Evolutionary conservation across 179 eudicot species (phyloP).

Genomic region (Camellia oleifera): DNA sequence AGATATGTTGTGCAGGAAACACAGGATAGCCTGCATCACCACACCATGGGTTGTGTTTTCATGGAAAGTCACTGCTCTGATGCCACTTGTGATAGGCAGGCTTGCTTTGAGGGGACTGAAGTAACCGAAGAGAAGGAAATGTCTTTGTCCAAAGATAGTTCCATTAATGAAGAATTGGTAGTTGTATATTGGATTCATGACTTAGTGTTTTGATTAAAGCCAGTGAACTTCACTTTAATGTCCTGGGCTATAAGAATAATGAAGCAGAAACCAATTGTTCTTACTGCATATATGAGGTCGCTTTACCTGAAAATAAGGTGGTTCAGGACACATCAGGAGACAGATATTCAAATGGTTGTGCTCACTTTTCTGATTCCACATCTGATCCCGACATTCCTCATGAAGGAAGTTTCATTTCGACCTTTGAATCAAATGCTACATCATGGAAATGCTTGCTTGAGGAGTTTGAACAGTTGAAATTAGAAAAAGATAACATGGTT

Average conservation of each 20-base stretch:
- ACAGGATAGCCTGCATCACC: conserved; percentile 18
- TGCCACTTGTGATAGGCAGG: conserved; percentile 21
- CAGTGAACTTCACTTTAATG: conserved; percentile 48
- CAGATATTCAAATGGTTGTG: conserved; percentile 49
- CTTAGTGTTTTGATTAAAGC: conserved; percentile 52
- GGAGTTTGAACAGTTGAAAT: conserved; percentile 68
- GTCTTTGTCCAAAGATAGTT: conserved; percentile 27
- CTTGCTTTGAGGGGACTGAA: conserved; percentile 32
- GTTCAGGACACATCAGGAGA: conserved; percentile 37
- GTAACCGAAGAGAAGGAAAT: conserved; percentile 37
- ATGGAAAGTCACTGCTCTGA: conserved; percentile 45
- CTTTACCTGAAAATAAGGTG: conserved; percentile 71
- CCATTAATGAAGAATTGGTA: conserved; percentile 39
- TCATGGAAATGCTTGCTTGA: conserved; percentile 65
- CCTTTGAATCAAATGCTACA: conserved; percentile 40
- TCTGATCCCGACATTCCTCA: conserved; percentile 41
- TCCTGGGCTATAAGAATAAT: conserved; percentile 51
- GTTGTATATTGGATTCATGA: conserved; percentile 64
- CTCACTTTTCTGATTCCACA: conserved; percentile 59
- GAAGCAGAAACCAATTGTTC: conserved; percentile 60
- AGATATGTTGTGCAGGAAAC: conserved; percentile 42
- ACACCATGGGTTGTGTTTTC: conserved; percentile 34
- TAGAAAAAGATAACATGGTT: conserved; percentile 57
- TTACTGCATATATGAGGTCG: conserved; percentile 91
- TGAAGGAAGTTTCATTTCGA: conserved; percentile 64